Conservation (phyloP, 2,329 filamentous ascomycete species). For the Thielaviopsis punctulata region DNA sequence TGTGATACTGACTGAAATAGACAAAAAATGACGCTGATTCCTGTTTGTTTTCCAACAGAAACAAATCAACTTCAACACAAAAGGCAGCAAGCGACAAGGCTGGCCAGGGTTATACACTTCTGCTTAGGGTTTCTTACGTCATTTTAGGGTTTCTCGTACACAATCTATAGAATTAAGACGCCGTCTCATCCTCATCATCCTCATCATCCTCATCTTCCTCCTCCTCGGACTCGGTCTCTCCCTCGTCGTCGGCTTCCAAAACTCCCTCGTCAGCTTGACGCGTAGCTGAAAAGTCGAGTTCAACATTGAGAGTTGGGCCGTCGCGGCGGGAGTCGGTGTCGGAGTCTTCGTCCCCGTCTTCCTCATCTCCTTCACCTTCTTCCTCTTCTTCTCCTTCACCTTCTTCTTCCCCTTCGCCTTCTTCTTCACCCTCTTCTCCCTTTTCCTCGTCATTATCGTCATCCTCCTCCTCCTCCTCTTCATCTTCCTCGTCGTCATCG, state of each 20-base stretch:
- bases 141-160: background rate
- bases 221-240: background rate
- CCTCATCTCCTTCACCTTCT: constrained; percentile 10
- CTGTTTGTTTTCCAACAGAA: background rate
- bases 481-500: constrained; percentile 13
- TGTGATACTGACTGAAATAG: background rate
- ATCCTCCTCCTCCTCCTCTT: constrained; percentile 12
- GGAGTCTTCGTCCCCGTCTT: constrained; percentile 9
- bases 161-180: background rate
- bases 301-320: background rate
- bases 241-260: constrained; percentile 7
- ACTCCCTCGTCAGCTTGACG: background rate
- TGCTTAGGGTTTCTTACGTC: too few relatives aligned
- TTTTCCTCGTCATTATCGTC: constrained; percentile 14
- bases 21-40: background rate
- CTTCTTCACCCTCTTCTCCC: constrained; percentile 15
- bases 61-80: too few relatives aligned
- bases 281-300: background rate
- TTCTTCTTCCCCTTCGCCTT: constrained; percentile 16
- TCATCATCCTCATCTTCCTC: constrained; percentile 5
- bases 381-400: constrained; percentile 13
- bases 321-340: background rate
- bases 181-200: background rate
- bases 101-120: too few relatives aligned
- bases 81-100: too few relatives aligned